Base-by-base conservation (phyloP, 1,284 basidiomycete species). In the Ganoderma meredithae region DNA sequence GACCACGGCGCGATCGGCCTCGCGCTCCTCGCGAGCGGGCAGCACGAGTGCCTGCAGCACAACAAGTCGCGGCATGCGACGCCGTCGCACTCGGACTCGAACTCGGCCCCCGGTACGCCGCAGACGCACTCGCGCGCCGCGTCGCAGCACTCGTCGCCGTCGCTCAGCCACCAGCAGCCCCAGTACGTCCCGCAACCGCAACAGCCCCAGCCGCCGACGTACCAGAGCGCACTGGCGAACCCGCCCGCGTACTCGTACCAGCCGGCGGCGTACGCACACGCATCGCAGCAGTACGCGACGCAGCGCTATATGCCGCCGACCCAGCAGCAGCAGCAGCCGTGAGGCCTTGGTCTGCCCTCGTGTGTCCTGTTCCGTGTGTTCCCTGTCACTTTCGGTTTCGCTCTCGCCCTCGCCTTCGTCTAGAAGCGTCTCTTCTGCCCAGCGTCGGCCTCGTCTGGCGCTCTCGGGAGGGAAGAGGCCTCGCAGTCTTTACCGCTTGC, bases 1-100 rank as follows among this genome's bases (percentile, higher is more conserved):
- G 96, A 97, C 65, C 97, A 99, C 79, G 96, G 96, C 12, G 90
- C 92, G 12, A 86, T 95, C 62, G 96, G 96, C 6, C 83, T 98
- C 0, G 88, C 91, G 58, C 84, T 97, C 78, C 86, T 98, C 41
- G 92, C 94, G 15, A 91, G 93, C 69, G 94, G 96, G 40, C 88
- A 92, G 70, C 96, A 97, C 77, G 90, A 91, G 75, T 85, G 82
- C 63, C 69, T 86, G 22, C 77, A 78, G 72, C 76, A 78, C 74
- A 76, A 75, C 63, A 74, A 76, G 69, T 74, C 75, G 52, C 64
- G 77, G 63, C 73, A 75, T 63, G 67, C 71, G 56, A 78, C 76
- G n/a, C 78, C 77, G 6, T 70, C 75, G 62, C 66, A 71, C 49
- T 74, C 77, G 4, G 60, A 67, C 22, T 71, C 73, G 7, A 56